Evolutionary conservation across 2,329 filamentous ascomycete species (phyloP).

Genomic region (Neonectria magnoliae): DNA sequence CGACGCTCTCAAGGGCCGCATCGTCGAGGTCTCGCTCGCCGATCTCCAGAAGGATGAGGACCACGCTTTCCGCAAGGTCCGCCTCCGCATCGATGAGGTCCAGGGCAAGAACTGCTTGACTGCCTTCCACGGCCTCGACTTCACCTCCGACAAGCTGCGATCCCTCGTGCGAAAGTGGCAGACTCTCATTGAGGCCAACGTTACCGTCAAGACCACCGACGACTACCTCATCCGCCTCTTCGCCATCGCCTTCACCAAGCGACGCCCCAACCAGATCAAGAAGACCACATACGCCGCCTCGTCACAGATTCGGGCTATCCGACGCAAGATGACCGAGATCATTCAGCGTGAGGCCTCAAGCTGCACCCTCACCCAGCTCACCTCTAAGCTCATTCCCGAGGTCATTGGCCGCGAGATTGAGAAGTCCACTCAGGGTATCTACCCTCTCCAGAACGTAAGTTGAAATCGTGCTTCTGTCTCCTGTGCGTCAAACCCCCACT

Average conservation of each 20-base stretch:
- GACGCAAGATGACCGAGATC: conserved; percentile 99
- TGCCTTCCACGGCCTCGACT: conserved; percentile 99
- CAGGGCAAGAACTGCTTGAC: conserved; percentile 99
- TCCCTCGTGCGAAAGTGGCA: conserved; percentile 99
- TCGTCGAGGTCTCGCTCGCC: conserved; percentile 98
- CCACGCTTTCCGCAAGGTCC: conserved; percentile 99
- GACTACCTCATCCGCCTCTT: conserved; percentile 99
- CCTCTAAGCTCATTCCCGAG: conserved; percentile 98
- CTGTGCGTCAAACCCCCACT: neutral
- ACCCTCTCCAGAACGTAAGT: conserved; percentile 97
- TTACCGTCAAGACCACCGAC: conserved; percentile 99
- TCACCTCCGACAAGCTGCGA: conserved; percentile 99
- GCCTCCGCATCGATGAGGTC: conserved; percentile 97
- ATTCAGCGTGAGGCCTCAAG: conserved; percentile 94
- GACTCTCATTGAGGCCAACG: conserved; percentile 98
- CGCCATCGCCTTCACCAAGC: conserved; percentile 99
- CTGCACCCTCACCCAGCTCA: conserved; percentile 96
- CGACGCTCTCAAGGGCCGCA: conserved; percentile 97
- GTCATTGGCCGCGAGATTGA: conserved; percentile 99
- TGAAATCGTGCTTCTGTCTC: neutral
- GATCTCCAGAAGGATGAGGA: conserved; percentile 99
- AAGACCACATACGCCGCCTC: conserved; percentile 99
- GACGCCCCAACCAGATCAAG: conserved; percentile 99
- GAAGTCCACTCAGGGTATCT: conserved; percentile 99
- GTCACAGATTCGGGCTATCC: conserved; percentile 97